These are phyloP conservation scores for Dioscorea alata DNA, from an alignment of 106 monocot species.

Conservation along the genomic window DNA sequence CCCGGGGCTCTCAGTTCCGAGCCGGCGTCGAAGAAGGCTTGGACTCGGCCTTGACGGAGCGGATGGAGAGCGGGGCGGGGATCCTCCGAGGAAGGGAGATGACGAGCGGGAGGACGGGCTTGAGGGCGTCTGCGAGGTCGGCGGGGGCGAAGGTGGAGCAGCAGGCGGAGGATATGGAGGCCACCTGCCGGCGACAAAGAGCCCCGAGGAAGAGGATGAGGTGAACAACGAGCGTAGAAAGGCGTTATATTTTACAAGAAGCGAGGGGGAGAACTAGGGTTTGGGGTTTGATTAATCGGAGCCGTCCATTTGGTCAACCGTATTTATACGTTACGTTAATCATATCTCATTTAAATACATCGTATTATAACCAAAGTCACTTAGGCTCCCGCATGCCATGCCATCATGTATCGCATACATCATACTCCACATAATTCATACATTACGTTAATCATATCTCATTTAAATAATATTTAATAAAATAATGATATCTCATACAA, in stretches of 20 bases:
- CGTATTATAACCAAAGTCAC: too few species aligned
- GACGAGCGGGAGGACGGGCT: background rate
- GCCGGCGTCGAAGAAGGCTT: constrained; percentile 7
- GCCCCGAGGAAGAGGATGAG: background rate
- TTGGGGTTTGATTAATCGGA: background rate
- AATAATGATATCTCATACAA: too few species aligned
- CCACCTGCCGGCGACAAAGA: background rate
- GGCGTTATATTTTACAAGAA: background rate
- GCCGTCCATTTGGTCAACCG: background rate
- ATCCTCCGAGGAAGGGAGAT: background rate
- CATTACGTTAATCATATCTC: too few species aligned
- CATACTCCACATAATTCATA: too few species aligned
- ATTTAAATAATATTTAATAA: too few species aligned
- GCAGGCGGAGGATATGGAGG: background rate
- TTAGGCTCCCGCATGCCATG: too few species aligned
- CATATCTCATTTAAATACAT: too few species aligned
- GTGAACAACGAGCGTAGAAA: background rate
- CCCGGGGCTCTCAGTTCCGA: constrained; percentile 34
- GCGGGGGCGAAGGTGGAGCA: background rate
- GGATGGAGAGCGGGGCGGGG: background rate
- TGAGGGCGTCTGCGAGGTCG: too few species aligned
- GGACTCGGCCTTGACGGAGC: background rate
- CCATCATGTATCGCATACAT: too few species aligned
- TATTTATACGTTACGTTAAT: too few species aligned
- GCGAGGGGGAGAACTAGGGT: background rate